A percentile compares a stretch with the other conserved stretches of the same genome.
These are phyloP conservation scores for Solanum chacoense DNA, from an alignment of 305 asterid species.

Conservation along the genomic window DNA sequence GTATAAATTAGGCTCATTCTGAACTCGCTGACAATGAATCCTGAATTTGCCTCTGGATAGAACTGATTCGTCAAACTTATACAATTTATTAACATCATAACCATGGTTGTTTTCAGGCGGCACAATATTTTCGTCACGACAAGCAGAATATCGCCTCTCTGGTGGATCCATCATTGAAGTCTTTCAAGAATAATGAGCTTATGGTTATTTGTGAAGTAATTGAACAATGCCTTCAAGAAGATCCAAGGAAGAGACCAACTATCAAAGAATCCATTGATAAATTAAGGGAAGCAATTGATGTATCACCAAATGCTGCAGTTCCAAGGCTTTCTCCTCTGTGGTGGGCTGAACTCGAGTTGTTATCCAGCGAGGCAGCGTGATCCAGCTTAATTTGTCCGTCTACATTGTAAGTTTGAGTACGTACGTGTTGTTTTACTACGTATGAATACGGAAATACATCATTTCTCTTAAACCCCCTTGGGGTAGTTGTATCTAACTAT, in stretches of 20 bases:
- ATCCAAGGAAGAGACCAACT: constrained; percentile 51
- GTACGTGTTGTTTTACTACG: neutral
- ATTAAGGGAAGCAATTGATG: constrained; percentile 40
- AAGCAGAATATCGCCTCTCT: constrained; percentile 19
- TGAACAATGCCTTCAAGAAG: constrained; percentile 49
- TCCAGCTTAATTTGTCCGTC: neutral
- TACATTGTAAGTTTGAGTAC: constrained; percentile 7
- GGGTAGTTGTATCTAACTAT: neutral
- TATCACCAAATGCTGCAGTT: constrained; percentile 71
- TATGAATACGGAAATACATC: neutral
- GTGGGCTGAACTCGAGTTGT: constrained; percentile 99
- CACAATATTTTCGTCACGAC: constrained; percentile 31
- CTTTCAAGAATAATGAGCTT: constrained; percentile 51
- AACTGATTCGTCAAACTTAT: neutral
- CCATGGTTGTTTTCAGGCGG: constrained; percentile 30
- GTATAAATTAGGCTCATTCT: neutral
- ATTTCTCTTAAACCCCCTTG: neutral
- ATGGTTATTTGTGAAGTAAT: constrained; percentile 58
- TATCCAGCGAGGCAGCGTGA: constrained; percentile 77
- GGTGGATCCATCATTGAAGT: constrained; percentile 57
- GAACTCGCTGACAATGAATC: neutral
- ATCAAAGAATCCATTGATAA: constrained; percentile 48
- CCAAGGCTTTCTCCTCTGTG: constrained; percentile 93
- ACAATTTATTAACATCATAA: neutral
- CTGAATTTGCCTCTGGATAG: neutral